phyloP scores from a whole-genome alignment of 139 green algal species.

The Chlamydomonas sp. region DNA sequence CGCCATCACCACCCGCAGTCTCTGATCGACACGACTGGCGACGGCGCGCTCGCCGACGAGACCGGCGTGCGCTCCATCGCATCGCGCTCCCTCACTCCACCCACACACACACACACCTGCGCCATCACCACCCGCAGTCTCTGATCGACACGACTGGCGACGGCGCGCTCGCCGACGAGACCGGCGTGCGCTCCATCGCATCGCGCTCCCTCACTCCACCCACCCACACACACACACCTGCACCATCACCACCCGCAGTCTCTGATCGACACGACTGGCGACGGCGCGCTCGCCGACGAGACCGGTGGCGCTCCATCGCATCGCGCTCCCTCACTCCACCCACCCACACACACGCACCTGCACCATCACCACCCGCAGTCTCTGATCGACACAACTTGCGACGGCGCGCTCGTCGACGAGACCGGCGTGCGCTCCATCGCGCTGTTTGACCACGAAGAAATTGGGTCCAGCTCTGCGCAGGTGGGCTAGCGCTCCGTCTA shows the following conservation, averaged over 20 bases:
- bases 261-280: too few relatives aligned
- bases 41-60: too few relatives aligned
- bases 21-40: too few relatives aligned
- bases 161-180: conserved; percentile 50
- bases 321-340: background rate
- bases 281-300: too few relatives aligned
- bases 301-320: background rate
- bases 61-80: too few relatives aligned
- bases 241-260: background rate
- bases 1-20: background rate
- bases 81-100: background rate
- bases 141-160: conserved; percentile 49
- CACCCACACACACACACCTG: background rate
- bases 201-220: background rate
- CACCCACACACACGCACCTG: background rate
- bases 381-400: conserved; percentile 48
- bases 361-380: conserved; percentile 32
- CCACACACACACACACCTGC: background rate
- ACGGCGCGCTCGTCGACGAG: conserved; percentile 51
- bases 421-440: conserved; percentile 67
- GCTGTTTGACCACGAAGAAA: conserved; percentile 96
- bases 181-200: conserved; percentile 42
- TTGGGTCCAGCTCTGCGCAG: conserved; percentile 67
- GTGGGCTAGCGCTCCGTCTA: conserved; percentile 10
- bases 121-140: conserved; percentile 30